These are phyloP conservation scores for Tricladium varicosporioides DNA, from an alignment of 2,329 filamentous ascomycete genomes.

Conservation along the genomic window DNA sequence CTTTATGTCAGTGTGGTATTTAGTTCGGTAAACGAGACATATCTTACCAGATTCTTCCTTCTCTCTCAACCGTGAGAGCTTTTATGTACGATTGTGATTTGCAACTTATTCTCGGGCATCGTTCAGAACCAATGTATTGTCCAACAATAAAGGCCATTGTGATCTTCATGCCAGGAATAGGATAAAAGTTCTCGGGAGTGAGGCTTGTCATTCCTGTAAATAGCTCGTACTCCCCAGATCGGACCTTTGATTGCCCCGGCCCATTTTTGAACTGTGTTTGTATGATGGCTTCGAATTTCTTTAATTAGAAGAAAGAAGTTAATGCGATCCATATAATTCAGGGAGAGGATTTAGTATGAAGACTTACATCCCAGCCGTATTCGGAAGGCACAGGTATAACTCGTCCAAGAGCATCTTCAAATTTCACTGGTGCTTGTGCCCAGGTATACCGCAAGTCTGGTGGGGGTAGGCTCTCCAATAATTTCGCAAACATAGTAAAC, in stretches of 20 bases:
- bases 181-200: neutral
- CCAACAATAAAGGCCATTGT: slow-evolving; percentile 2
- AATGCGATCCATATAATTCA: neutral
- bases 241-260: slow-evolving; percentile 9
- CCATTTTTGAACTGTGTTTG: slow-evolving; percentile 7
- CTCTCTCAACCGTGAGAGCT: neutral
- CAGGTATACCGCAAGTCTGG: slow-evolving; percentile 12
- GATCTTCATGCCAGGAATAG: neutral
- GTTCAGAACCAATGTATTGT: neutral
- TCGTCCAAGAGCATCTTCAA: slow-evolving; percentile 16
- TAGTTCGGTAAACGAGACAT: neutral
- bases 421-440: slow-evolving; percentile 9
- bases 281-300: slow-evolving; percentile 13
- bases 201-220: neutral
- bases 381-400: slow-evolving; percentile 13
- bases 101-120: neutral
- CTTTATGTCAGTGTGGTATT: neutral
- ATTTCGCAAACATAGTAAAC: neutral
- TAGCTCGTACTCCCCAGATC: slow-evolving; percentile 13
- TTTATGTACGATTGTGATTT: neutral
- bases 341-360: neutral
- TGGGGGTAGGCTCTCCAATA: neutral
- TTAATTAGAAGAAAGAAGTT: neutral
- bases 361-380: slow-evolving; percentile 10
- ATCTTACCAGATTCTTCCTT: neutral